Evolutionary conservation across 169 alveolate species (phyloP), one percentile per base, ranked within the genome.

Genomic region (Perkinsus marinus): DNA sequence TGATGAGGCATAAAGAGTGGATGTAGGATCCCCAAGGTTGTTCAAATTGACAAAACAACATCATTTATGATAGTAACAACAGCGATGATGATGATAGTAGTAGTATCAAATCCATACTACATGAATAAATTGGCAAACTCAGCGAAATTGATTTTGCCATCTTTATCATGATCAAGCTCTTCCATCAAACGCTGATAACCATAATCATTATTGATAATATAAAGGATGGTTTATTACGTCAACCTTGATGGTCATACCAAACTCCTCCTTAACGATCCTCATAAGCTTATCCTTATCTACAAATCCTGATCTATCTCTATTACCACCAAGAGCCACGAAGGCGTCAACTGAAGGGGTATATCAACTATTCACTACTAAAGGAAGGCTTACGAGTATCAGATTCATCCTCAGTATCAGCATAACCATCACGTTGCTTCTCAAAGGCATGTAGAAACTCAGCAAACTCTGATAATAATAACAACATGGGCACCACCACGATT

Each of bases 401-500:
- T 34, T 68, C 91, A 39, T 79, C 91, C 16, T 91, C 93, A 6
- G 38, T 68, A 16, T 69, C 68, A 34, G 26, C 30, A 19, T 7
- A 2, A 0, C 68, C 90, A 68, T 22, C 38, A n/a, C 89, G 93
- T 37, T 93, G 95, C 91, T 93, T 93, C 90, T 93, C 95, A 79
- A 93, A 93, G 43, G 95, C 95, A 0, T 93, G 90, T 37, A 93
- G 89, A 93, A 93, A 93, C 89, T 93, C 94, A 22, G 93, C 93
- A 43, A 93, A 93, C 90, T 93, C 95, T 89, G 92, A 41, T 57
- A 57, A 57, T 16, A 7, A 57, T 13, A 2, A 57, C 22, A 57
- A 2, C 7, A 57, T 57, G 34, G 22, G 0, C 36, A 41, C 19
- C 19, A 41, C 3, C 46, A 41, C 3, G 46, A 41, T 6, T 41